Evolutionary conservation across 768 basidiomycete genomes (phyloP).

Genomic region (Termitomyces sp.): DNA sequence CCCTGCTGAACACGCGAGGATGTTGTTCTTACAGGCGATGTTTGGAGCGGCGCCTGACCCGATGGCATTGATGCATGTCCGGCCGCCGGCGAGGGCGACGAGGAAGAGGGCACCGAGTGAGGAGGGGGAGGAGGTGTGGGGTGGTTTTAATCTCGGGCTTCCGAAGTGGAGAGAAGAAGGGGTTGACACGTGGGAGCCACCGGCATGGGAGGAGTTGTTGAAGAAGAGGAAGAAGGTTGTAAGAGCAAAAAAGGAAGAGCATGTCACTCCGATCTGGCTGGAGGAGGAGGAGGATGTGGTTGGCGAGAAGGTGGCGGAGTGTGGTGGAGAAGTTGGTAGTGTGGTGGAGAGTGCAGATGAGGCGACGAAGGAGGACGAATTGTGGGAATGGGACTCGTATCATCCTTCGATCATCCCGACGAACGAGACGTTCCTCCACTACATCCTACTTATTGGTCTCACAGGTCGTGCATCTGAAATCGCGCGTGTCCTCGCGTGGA

Average conservation of each 20-base stretch:
- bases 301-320: neutral
- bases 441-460: constrained; percentile 6
- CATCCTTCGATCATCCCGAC: constrained; percentile 9
- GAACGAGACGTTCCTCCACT: constrained; percentile 3
- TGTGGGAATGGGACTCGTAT: constrained; percentile 4
- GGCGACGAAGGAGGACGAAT: neutral
- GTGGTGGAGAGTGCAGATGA: neutral
- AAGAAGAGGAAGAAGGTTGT: constrained; percentile 3
- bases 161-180: constrained; percentile 7
- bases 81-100: constrained; percentile 24
- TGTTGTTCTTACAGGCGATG: constrained; percentile 48
- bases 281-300: constrained; percentile 1
- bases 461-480: constrained; percentile 8
- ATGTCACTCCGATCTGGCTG: neutral
- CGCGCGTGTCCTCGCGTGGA: constrained; percentile 43
- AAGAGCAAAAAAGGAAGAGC: neutral
- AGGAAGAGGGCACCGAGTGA: neutral
- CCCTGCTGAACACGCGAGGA: constrained; percentile 12
- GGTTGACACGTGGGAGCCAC: constrained; percentile 4
- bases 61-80: constrained; percentile 20
- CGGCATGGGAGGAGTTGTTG: constrained; percentile 3
- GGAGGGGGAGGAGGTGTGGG: constrained; percentile 2
- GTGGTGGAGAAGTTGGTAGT: neutral
- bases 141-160: constrained; percentile 4
- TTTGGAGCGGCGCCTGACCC: constrained; percentile 40